Evolutionary conservation across 2,329 filamentous ascomycete genomes (phyloP), one percentile per base, ranked within the genome.

Genomic region (Achaetomium macrosporum): DNA sequence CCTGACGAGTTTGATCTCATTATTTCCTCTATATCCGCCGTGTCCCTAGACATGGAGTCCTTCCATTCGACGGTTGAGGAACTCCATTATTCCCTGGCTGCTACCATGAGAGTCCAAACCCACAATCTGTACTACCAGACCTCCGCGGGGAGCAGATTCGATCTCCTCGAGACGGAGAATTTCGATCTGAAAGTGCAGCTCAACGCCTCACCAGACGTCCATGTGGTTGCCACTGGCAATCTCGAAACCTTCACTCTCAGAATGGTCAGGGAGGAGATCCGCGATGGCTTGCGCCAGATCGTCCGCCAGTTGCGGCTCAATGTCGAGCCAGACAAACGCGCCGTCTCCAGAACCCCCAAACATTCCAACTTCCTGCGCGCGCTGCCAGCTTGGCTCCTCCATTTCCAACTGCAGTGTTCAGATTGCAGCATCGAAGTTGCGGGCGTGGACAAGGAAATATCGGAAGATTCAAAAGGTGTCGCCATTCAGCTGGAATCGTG

Each of bases 41-140:
- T 97, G 36, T 95, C 92, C 0, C 73, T 97, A 19, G 93, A 99
- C 63, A 79, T 95, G 44, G 93, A 99, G 65, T 96, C 93, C 0
- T 96, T 90, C n/a, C 93, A 99, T 70, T 93, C 90, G 3, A 77
- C 86, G 0, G 82, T 89, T 35, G 88, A 88, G 53, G 87, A 95
- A 33, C 73, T 90, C 3, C 88, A 96, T 65, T 99, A 99, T 69
- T 89, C 88, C 5, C 73, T 99, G 1, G 83, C 84, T 13, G 90
- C 90, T 0, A 87, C 88, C 3, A 83, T 95, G 66, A 81, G 93
- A 42, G 75, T 97, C 53, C 85, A 92, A 57, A 88, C 89, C 1
- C 90, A 96, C 66, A 82, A 90, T 59, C 77, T 99, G 1, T 99
- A 97, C 68, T 99, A 99, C 66, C 95, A 96, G 65, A 96, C 90